Base-by-base conservation (phyloP, 305 asterid species). In the Rubia balearica region DNA sequence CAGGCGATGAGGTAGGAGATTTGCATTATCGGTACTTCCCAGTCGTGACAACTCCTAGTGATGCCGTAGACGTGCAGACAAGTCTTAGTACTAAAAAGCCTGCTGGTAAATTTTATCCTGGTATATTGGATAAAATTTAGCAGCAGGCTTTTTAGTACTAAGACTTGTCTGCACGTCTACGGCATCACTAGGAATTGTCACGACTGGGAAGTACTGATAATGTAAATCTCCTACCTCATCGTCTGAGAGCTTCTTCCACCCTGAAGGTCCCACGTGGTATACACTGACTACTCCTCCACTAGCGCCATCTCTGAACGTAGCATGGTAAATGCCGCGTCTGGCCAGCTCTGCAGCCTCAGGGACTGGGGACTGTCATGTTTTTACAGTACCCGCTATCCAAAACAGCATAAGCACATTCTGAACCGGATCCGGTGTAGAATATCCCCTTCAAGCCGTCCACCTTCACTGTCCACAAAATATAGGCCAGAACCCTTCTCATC, bases 401-500 rank as follows among this genome's bases (percentile, higher is more conserved):
- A 79, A 94, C 95, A 77, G 97, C 99, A 81, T 94, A 94, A 66
- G 97, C 98, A 81, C 89, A 94, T 13, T 96, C 96, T 30, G 97
- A 91, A 81, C 99, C 97, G 75, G 99, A 94, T 46, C 99, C 99
- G 67, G 91, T 97, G 1, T 97, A 94, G 84, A 94, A 91, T 80
- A 68, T 80, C 86, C 85, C 99, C 99, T 83, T 91, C 91, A 46
- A 94, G 96, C 71, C 99, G 83, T 48, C 99, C 99, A 49, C 99
- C 99, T 77, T 94, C 97, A 73, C 97, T 94, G 80, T 94, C 98
- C 68, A 92, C 96, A 17, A 88, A 92, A 62, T 92, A 92, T 14
- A 92, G 90, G 55, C 92, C 96, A 66, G 97, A 96, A 71, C 99
- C 99, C 99, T 94, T 83, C 73, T 93, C 98, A 81, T 93, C 98